A percentile compares a stretch with the other conserved stretches of the same genome.
Evolutionary conservation across 2,329 filamentous ascomycete genomes (phyloP).

Genomic region (Lithohypha guttulata): DNA sequence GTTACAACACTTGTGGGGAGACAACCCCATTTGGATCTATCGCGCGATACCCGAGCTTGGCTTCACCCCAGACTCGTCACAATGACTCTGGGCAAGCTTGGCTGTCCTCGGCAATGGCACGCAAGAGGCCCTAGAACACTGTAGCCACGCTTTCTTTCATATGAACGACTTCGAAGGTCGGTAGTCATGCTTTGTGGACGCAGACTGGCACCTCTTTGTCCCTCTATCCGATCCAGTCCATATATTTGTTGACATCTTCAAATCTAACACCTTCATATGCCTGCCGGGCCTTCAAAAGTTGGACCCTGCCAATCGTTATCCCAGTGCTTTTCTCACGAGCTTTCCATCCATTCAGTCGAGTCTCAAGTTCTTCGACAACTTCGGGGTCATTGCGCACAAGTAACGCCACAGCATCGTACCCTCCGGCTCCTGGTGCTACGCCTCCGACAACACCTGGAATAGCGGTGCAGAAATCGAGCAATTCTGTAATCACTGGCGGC

Average conservation of each 20-base stretch:
- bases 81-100: too few species aligned
- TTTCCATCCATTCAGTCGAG: conserved; percentile 57
- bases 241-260: conserved; percentile 31
- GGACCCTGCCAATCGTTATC: conserved; percentile 35
- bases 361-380: conserved; percentile 50
- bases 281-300: conserved; percentile 35
- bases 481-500: conserved; percentile 69
- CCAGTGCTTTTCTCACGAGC: conserved; percentile 32
- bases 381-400: conserved; percentile 62
- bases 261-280: conserved; percentile 36
- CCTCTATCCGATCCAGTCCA: conserved; percentile 25
- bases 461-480: conserved; percentile 63
- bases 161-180: too few species aligned
- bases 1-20: too few species aligned
- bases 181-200: too few species aligned
- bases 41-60: too few species aligned
- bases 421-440: conserved; percentile 87
- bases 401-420: conserved; percentile 79
- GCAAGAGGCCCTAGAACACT: too few species aligned
- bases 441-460: conserved; percentile 78
- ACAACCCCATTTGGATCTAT: too few species aligned
- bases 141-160: too few species aligned
- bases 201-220: too few species aligned
- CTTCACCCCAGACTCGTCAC: too few species aligned
- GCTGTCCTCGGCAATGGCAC: too few species aligned